These are phyloP conservation scores for Gossypium thurberi DNA, from an alignment of 345 rosid species.

Conservation along the genomic window DNA sequence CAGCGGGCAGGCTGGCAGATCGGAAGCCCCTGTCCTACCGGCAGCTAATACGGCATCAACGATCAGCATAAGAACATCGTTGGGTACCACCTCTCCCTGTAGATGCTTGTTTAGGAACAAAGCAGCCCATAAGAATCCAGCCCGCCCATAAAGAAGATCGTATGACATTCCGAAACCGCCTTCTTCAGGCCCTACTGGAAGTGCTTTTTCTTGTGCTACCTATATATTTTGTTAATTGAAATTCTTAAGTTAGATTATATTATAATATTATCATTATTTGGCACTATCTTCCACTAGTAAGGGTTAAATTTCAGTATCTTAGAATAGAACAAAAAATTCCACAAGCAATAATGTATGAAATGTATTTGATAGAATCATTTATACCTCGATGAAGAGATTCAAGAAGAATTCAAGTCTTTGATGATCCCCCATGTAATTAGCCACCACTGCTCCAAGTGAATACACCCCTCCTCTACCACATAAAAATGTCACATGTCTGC, in stretches of 20 bases:
- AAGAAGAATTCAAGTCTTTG: conserved; percentile 41
- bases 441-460: conserved; percentile 70
- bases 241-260: background rate
- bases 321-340: no score
- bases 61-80: conserved; percentile 48
- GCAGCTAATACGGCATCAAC: conserved; percentile 77
- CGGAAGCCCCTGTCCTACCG: conserved; percentile 84
- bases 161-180: conserved; percentile 97
- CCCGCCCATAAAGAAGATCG: conserved; percentile 85
- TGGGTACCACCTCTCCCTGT: conserved; percentile 45
- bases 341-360: no score
- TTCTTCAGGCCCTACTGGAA: conserved; percentile 83
- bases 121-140: conserved; percentile 89
- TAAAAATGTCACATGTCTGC: conserved; percentile 77
- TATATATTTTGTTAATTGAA: conserved; percentile 21
- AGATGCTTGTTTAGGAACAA: conserved; percentile 66
- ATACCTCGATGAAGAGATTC: conserved; percentile 64
- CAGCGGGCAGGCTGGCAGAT: conserved; percentile 60
- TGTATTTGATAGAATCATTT: no score
- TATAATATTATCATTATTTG: background rate
- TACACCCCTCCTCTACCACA: conserved; percentile 88
- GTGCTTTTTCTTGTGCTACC: conserved; percentile 80
- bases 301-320: no score
- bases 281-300: no score
- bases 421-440: conserved; percentile 47